Conservation (phyloP, 129 eudicot species). For the Cynara cardunculus region DNA sequence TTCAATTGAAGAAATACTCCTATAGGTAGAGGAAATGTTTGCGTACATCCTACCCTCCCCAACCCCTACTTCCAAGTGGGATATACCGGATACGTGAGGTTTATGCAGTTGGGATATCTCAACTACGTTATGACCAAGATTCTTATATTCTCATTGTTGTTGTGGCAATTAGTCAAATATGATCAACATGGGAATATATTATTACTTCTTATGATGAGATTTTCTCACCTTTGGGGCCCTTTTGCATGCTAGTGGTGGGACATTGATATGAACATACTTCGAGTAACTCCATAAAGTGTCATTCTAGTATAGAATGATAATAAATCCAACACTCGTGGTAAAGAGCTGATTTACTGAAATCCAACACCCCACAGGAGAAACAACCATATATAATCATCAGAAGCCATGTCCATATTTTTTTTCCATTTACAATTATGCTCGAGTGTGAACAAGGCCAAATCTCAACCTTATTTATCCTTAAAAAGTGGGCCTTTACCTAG, state of each 20-base stretch:
- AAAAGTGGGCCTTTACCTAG: not conserved
- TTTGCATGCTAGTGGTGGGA: not conserved
- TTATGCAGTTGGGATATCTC: not conserved
- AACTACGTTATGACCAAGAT: not conserved
- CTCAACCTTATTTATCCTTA: not conserved
- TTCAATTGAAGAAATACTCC: not conserved
- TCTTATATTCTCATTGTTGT: not conserved
- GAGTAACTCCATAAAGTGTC: not conserved
- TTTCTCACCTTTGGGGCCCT: not conserved
- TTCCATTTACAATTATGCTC: not conserved
- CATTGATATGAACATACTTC: not conserved
- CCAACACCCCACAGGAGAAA: too few species aligned
- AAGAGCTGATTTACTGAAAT: not conserved
- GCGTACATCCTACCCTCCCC: not conserved
- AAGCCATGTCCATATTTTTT: too few species aligned
- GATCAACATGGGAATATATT: not conserved
- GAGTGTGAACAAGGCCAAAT: not conserved
- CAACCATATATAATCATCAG: too few species aligned
- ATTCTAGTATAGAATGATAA: not conserved
- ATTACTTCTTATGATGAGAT: not conserved
- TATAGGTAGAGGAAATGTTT: not conserved
- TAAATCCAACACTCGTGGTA: not conserved
- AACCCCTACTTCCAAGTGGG: not conserved
- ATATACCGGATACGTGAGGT: not conserved
- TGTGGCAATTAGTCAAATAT: not conserved